Base-by-base conservation (phyloP, 768 basidiomycete genomes). In the Mycena kentingensis region DNA sequence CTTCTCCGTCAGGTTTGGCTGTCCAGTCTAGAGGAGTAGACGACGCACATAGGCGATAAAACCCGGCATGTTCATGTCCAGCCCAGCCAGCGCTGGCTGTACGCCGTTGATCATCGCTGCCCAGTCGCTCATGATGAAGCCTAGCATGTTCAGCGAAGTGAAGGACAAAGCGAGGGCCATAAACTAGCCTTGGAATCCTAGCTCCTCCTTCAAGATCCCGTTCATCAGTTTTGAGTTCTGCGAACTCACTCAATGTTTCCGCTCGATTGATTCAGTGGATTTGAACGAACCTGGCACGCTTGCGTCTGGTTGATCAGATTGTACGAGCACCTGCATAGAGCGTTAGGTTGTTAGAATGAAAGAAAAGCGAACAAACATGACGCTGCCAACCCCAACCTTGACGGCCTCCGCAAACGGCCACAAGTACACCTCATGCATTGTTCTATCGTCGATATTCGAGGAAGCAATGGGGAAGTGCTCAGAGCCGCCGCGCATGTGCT, bases 121-220 rank as follows among this genome's bases (percentile, higher is more conserved):
- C 82, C 80, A 83, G 57, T 83, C 81, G 42, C 68, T 65, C 60
- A 60, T 50, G 24, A 60, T 47, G 54, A 60, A 57, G 13, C 55
- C 53, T 55, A 27, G 7, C 4, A 41, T 18, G 34, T 37, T 47
- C 57, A 39, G 43, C 31, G 16, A 4, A 21, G 34, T 13, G 26
- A 24, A 18, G 18, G 36, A n/a, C n/a, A n/a, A 26, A 28, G 8
- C 15, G 28, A 26, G 1, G 2, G 19, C 26, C 26, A 1, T n/a
- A 16, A n/a, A 26, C 42, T 4, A 26, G 49, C 75, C 75, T 50
- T 77, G 74, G 65, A 81, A 81, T 22, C 73, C 77, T 15, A 78
- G 65, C 53, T 81, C 78, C 31, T 66, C 67, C 63, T 81, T 81
- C 28, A 81, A 55, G 0, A 80, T 53, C 26, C n/a, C 71, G 35